phyloP scores from a whole-genome alignment of 2,329 filamentous ascomycete species.

The Chrysoporthe austroafricana region DNA sequence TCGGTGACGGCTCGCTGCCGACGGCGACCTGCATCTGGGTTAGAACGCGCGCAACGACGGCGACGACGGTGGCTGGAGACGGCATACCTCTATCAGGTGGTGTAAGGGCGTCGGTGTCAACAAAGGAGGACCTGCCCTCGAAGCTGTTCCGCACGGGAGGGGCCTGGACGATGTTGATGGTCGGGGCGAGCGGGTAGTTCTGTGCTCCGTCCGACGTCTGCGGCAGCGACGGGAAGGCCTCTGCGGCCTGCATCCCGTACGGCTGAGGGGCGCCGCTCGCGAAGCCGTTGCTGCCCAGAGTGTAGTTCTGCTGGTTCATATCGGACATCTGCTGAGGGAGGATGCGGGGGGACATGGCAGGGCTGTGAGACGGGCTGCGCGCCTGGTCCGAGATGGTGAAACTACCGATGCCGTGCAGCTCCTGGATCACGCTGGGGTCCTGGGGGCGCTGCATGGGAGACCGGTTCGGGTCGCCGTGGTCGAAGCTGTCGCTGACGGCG shows the following conservation, averaged over 20 bases:
- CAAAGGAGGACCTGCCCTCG: slow-evolving; percentile 63
- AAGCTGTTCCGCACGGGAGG: slow-evolving; percentile 70
- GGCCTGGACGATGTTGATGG: slow-evolving; percentile 92
- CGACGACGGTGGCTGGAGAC: not conserved
- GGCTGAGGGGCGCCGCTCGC: slow-evolving; percentile 42
- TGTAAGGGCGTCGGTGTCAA: slow-evolving; percentile 78
- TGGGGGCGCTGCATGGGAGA: slow-evolving; percentile 80
- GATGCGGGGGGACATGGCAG: slow-evolving; percentile 67
- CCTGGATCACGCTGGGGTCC: slow-evolving; percentile 74
- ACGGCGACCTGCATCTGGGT: slow-evolving; percentile 44
- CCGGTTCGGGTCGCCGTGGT: slow-evolving; percentile 69
- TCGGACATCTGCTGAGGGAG: slow-evolving; percentile 60
- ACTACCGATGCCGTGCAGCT: slow-evolving; percentile 75
- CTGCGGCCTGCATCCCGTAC: slow-evolving; percentile 48
- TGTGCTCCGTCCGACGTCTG: slow-evolving; percentile 58
- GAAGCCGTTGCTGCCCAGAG: slow-evolving; percentile 49
- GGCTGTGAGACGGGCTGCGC: slow-evolving; percentile 78
- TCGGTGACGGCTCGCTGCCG: slow-evolving; percentile 63
- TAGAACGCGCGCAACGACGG: not conserved
- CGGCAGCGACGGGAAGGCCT: slow-evolving; percentile 57
- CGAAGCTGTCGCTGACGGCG: slow-evolving; percentile 77
- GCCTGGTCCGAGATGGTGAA: slow-evolving; percentile 81
- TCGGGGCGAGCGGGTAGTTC: slow-evolving; percentile 65
- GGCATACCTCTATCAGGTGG: slow-evolving; percentile 72
- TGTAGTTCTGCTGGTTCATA: slow-evolving; percentile 53